A percentile compares a stretch with the other conserved stretches of the same genome.
These are phyloP conservation scores for Prunus mume DNA, from an alignment of 306 rosid genomes.

Conservation along the genomic window DNA sequence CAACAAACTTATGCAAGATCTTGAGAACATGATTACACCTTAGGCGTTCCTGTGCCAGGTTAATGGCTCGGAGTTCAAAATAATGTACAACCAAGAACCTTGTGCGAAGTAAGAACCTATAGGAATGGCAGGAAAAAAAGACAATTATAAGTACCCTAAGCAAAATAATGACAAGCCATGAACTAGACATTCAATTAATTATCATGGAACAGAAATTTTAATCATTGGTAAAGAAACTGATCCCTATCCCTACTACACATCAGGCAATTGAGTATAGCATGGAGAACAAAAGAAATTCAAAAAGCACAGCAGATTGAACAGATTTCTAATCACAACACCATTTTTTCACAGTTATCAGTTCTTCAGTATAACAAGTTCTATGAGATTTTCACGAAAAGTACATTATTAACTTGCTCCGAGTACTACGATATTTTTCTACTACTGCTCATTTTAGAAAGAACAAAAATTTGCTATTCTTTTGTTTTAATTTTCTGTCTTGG, in stretches of 20 bases:
- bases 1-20: slow-evolving; percentile 54
- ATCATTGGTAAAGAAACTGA: not conserved
- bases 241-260: not conserved
- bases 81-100: slow-evolving; percentile 24
- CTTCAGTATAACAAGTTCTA: not conserved
- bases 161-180: slow-evolving; percentile 2
- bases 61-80: slow-evolving; percentile 11
- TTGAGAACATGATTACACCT: slow-evolving; percentile 46
- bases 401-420: not conserved
- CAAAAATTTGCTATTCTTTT: not conserved
- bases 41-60: not conserved
- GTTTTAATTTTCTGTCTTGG: not conserved
- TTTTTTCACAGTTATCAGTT: not conserved
- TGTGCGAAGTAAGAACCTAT: slow-evolving; percentile 21
- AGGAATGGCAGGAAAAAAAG: slow-evolving; percentile 20
- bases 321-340: not conserved
- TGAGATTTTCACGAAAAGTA: not conserved
- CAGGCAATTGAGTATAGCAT: not conserved
- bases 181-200: not conserved
- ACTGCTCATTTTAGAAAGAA: not conserved
- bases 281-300: not conserved
- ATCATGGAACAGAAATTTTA: not conserved
- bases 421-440: not conserved
- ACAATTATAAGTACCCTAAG: slow-evolving; percentile 9
- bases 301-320: slow-evolving; percentile 3